These are phyloP conservation scores for Podosphaera xanthii DNA, from an alignment of 2,329 filamentous ascomycete species.

Conservation along the genomic window DNA sequence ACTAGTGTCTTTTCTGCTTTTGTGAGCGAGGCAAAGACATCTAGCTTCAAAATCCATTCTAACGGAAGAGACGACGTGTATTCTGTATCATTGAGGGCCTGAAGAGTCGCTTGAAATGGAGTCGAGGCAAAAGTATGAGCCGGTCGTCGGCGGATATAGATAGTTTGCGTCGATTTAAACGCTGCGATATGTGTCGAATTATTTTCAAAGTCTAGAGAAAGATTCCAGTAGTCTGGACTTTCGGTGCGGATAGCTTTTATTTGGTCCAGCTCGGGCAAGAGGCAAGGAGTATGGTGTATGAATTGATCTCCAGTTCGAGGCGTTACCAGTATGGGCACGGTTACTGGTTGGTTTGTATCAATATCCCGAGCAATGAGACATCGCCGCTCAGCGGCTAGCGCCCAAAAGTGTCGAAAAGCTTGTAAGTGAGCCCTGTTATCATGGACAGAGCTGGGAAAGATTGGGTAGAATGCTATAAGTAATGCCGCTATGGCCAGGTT, in stretches of 20 bases:
- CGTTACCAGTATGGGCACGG: constrained; percentile 42
- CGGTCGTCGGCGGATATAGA: constrained; percentile 37
- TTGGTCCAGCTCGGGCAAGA: constrained; percentile 24
- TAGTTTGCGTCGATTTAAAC: constrained; percentile 36
- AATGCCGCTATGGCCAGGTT: constrained; percentile 70
- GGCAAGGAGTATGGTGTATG: constrained; percentile 17
- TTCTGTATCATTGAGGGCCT: constrained; percentile 36
- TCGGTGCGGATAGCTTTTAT: constrained; percentile 26
- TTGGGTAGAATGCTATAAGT: constrained; percentile 78
- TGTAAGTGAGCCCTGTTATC: constrained; percentile 91
- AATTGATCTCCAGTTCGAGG: constrained; percentile 10
- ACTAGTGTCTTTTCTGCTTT: constrained; percentile 33
- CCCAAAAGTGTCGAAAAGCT: constrained; percentile 94
- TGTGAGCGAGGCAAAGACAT: constrained; percentile 28
- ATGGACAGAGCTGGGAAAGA: constrained; percentile 72
- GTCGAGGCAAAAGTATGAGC: constrained; percentile 30
- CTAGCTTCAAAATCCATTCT: constrained; percentile 39
- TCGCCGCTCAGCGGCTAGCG: constrained; percentile 70
- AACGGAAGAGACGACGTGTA: constrained; percentile 25
- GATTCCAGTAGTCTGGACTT: constrained; percentile 41
- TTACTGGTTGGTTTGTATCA: constrained; percentile 58
- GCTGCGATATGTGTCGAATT: constrained; percentile 31
- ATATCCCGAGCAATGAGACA: constrained; percentile 77
- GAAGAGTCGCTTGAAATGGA: constrained; percentile 37
- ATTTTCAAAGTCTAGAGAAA: constrained; percentile 37